A percentile compares a stretch with the other conserved stretches of the same genome.
Evolutionary conservation across 768 basidiomycete species (phyloP).

Genomic region (Lactarius akahatsu): DNA sequence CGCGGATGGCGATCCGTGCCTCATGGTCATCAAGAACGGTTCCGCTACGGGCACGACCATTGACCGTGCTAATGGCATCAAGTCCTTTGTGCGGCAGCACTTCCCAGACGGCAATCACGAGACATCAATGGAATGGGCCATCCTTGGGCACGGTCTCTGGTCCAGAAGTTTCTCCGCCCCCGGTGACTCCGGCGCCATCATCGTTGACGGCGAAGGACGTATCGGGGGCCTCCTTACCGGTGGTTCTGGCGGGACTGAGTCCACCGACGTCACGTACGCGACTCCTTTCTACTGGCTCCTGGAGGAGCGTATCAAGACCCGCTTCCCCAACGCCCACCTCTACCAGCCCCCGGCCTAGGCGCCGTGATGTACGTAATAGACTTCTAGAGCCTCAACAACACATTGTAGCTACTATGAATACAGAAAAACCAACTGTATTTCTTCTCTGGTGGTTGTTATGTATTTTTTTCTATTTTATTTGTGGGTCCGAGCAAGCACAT

Average conservation of each 20-base stretch:
- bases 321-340: constrained; percentile 2
- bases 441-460: no score
- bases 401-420: no score
- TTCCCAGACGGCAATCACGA: constrained; percentile 9
- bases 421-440: no score
- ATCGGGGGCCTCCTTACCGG: constrained; percentile 30
- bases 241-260: neutral
- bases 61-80: constrained; percentile 31
- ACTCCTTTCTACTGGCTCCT: constrained; percentile 2
- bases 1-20: constrained; percentile 15
- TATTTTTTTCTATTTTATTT: no score
- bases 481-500: no score
- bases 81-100: constrained; percentile 31
- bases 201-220: constrained; percentile 22
- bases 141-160: constrained; percentile 24
- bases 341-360: constrained; percentile 1
- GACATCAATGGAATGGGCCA: constrained; percentile 27
- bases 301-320: neutral
- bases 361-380: no score
- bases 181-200: constrained; percentile 32
- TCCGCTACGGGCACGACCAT: constrained; percentile 31
- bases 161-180: constrained; percentile 26
- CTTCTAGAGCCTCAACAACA: no score
- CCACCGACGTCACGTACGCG: constrained; percentile 18
- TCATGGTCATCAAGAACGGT: constrained; percentile 33